phyloP scores from a whole-genome alignment of 139 green algal genomes.

The Haematococcus sp. region DNA sequence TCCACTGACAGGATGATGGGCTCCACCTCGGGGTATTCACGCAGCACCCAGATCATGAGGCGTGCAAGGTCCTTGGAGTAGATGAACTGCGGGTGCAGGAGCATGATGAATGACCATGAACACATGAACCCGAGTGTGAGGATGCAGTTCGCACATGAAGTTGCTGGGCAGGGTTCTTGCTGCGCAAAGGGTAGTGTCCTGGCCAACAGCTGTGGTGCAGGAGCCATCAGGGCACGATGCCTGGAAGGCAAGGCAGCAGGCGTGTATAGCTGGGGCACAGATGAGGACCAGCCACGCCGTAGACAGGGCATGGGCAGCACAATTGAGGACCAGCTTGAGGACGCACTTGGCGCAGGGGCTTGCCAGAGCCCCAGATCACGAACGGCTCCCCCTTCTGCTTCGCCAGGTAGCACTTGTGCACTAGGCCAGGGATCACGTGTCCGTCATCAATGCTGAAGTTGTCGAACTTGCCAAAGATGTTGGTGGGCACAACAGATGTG shows the following conservation, averaged over 20 bases:
- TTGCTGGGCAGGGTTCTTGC: no score
- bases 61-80: conserved; percentile 51
- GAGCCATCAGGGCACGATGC: no score
- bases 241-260: no score
- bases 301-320: no score
- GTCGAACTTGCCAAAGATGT: conserved; percentile 74
- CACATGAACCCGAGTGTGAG: no score
- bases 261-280: no score
- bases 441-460: conserved; percentile 67
- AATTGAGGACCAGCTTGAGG: no score
- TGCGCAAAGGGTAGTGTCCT: no score
- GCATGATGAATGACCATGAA: no score
- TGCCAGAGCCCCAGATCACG: conserved; percentile 58
- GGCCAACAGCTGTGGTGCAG: no score
- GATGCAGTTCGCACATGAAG: no score
- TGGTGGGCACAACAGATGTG: conserved; percentile 67
- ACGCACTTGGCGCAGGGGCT: conserved; percentile 26
- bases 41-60: conserved; percentile 52
- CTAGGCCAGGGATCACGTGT: conserved; percentile 70
- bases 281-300: no score
- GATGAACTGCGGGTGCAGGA: conserved; percentile 60
- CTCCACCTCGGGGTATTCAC: conserved; percentile 42
- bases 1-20: conserved; percentile 55
- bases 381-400: conserved; percentile 52
- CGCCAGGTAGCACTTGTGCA: conserved; percentile 63